Evolutionary conservation across 148 eudicot genomes (phyloP), one percentile per base, ranked within the genome.

Genomic region (Vaccinium macrocarpon): DNA sequence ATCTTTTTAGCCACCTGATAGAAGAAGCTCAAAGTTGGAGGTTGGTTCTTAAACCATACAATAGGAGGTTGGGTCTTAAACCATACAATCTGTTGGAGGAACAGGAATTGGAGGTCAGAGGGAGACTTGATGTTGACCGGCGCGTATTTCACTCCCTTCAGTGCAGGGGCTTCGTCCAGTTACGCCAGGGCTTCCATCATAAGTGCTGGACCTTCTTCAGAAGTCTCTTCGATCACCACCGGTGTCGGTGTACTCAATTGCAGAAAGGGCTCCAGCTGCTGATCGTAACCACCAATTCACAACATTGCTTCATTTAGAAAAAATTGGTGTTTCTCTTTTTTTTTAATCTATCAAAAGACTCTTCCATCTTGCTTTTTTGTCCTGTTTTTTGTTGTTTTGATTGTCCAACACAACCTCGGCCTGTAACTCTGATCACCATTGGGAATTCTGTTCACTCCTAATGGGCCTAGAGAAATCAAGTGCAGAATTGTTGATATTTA

Each of bases 161-260:
- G 95, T 0, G 90, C 93, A 0, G 95, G 93, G 14, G 94, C 95
- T 8, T 88, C 93, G 15, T 86, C 94, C 0, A 88, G 92, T 38
- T 94, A 92, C 64, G 92, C 95, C 1, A 91, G 85, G 87, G 95
- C 97, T 1, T 94, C 97, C 5, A 94, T 95, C 77, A 78, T 94
- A 83, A 92, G 93, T 2, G 95, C 95, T 5, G 87, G 91, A 53
- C 90, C 97, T 21, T 90, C 95, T 1, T 78, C 89, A 46, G 79
- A 92, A 1, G 90, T 94, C 25, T 1, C 35, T 13, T 16, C 91
- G 2, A 86, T 94, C 32, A 94, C 95, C 0, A 62, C 84, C 9
- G 66, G 21, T 50, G 86, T 95, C 1, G 97, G 97, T 61, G 87
- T 88, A 49, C 95, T 94, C 46, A 62, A 0, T 35, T 94, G 97